Base-by-base conservation (phyloP, 2,329 filamentous ascomycete species). In the Didymella exigua region DNA sequence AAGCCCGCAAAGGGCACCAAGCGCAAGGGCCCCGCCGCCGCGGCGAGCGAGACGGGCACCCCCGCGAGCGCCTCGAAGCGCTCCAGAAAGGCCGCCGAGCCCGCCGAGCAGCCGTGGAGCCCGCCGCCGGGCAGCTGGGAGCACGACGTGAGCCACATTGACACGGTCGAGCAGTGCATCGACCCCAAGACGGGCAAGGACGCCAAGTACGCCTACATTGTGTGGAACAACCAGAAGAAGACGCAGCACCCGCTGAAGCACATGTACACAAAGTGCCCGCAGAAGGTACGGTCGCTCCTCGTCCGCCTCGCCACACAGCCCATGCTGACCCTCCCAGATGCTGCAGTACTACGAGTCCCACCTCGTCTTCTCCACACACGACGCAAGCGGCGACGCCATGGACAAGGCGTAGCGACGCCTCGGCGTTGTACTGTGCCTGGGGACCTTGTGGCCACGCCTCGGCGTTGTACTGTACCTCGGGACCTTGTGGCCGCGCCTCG, bases 71-170 rank as follows among this genome's bases (percentile, higher is more conserved):
- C 49, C 11, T 47, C 62, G 11, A 75, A 74, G 49, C 63, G 65
- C 24, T 52, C 59, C 18, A 80, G 69, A 79, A 50, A 54, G 30
- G 27, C 31, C 14, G 46, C 27, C 1, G 31, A 48, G 37, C 38
- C 37, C 4, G 78, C 63, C 78, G 77, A 43, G 73, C 78, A 44
- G 80, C 72, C 69, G 1, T 91, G 88, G 84, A 83, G 82, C 52
- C 87, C 88, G 2, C 90, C 90, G 0, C 79, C 82, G 2, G 90
- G 90, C 7, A 87, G 82, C 27, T 95, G 90, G 90, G 90, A 95
- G 62, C 84, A 91, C 10, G 81, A 89, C 2, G 84, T 93, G 21
- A 80, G 83, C 18, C 79, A 79, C 1, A 86, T 95, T 27, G 89
- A 92, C 61, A 89, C 88, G 0, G 88, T 89, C 53, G 84, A 91